A percentile compares a stretch with the other conserved stretches of the same genome.
Conservation (phyloP, 1,139 yeast genomes). For the Groenewaldozyma auringiensis region DNA sequence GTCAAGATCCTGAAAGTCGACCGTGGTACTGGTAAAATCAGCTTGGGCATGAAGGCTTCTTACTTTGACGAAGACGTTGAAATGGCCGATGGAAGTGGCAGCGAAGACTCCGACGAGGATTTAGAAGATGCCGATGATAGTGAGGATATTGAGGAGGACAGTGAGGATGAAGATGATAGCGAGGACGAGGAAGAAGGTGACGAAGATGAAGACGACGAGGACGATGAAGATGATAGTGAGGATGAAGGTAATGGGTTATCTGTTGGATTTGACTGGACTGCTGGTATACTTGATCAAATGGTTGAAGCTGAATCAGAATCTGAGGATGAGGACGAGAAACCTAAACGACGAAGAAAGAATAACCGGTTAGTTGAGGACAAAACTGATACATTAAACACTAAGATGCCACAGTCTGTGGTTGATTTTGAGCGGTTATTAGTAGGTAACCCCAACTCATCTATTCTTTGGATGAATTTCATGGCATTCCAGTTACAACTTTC, state of each 20-base stretch:
- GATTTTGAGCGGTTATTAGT: conserved; percentile 88
- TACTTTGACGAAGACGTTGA: conserved; percentile 50
- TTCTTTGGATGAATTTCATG: conserved; percentile 97
- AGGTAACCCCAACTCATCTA: conserved; percentile 90
- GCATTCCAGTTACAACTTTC: conserved; percentile 92
- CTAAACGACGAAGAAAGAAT: conserved; percentile 38
- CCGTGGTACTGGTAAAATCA: conserved; percentile 58
- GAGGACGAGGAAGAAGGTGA: conserved; percentile 26
- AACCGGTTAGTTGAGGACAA: conserved; percentile 56
- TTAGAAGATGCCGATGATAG: conserved; percentile 25
- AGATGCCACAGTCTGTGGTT: conserved; percentile 83
- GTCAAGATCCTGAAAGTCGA: conserved; percentile 67
- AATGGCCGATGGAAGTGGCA: conserved; percentile 28
- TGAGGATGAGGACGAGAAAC: conserved; percentile 26
- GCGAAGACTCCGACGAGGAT: conserved; percentile 30
- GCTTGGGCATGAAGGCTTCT: conserved; percentile 92
- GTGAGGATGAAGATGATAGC: conserved; percentile 26
- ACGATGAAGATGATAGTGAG: conserved; percentile 26
- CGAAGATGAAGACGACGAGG: conserved; percentile 26
- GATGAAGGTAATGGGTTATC: conserved; percentile 38
- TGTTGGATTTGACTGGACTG: conserved; percentile 93
- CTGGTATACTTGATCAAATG: conserved; percentile 75
- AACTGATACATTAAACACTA: conserved; percentile 73
- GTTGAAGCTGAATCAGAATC: conserved; percentile 38
- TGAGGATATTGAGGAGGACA: conserved; percentile 25